A percentile compares a stretch with the other conserved stretches of the same genome.
phyloP scores from a whole-genome alignment of 2,329 filamentous ascomycete genomes.

The Botrytis deweyae region DNA sequence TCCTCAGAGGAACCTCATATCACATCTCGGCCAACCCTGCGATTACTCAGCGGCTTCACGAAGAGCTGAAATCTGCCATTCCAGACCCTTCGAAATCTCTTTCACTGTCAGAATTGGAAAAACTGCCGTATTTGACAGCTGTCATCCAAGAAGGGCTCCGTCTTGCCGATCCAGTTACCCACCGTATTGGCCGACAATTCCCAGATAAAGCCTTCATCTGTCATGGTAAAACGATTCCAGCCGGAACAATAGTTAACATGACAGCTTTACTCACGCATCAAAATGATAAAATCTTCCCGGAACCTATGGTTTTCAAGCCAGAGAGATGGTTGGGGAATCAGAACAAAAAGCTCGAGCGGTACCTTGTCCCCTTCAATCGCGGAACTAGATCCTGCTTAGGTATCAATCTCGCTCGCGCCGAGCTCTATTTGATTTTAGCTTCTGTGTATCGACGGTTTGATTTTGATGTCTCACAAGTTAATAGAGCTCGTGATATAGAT shows the following conservation, averaged over 20 bases:
- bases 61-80: slow-evolving; percentile 37
- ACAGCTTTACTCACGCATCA: slow-evolving; percentile 40
- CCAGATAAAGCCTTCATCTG: not conserved
- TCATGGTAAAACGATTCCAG: slow-evolving; percentile 21
- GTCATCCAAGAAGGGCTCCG: slow-evolving; percentile 39
- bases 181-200: slow-evolving; percentile 4
- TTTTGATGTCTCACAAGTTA: not conserved
- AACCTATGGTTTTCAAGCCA: slow-evolving; percentile 35
- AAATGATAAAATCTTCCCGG: slow-evolving; percentile 36
- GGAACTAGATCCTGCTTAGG: slow-evolving; percentile 36
- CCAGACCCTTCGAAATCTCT: not conserved
- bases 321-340: slow-evolving; percentile 43
- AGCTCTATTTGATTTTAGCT: slow-evolving; percentile 36
- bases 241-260: slow-evolving; percentile 42
- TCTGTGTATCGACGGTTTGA: slow-evolving; percentile 21
- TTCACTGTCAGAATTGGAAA: slow-evolving; percentile 25
- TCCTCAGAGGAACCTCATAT: slow-evolving; percentile 40
- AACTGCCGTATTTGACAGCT: slow-evolving; percentile 33
- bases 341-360: slow-evolving; percentile 32
- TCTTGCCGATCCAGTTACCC: not conserved
- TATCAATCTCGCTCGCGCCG: slow-evolving; percentile 36
- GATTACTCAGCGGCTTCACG: slow-evolving; percentile 34
- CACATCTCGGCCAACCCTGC: slow-evolving; percentile 40
- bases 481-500: slow-evolving; percentile 1
- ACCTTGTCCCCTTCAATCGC: slow-evolving; percentile 34